Evolutionary conservation across 169 alveolate species (phyloP).

Genomic region (Plasmodium sp.): DNA sequence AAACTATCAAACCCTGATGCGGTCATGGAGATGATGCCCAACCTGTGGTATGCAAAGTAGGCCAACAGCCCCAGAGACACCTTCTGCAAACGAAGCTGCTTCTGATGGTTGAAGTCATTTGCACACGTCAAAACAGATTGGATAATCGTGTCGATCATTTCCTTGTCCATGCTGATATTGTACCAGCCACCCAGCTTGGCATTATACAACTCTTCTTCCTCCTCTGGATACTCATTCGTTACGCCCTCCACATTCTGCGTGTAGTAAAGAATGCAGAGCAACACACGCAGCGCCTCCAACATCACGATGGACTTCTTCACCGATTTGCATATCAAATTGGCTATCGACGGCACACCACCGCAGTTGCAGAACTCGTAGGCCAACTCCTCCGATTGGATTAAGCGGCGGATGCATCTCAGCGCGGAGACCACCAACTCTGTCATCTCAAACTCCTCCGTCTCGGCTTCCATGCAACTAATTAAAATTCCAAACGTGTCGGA

Average conservation of each 20-base stretch:
- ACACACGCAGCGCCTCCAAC: conserved; percentile 88
- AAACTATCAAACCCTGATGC: conserved; percentile 80
- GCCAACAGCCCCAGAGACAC: conserved; percentile 78
- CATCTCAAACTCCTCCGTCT: conserved; percentile 84
- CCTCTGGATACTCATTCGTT: conserved; percentile 81
- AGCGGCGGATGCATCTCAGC: conserved; percentile 89
- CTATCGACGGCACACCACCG: conserved; percentile 90
- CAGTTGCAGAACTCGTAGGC: conserved; percentile 91
- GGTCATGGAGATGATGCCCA: conserved; percentile 81
- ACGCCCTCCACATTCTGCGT: conserved; percentile 83
- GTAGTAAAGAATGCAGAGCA: conserved; percentile 84
- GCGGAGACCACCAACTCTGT: conserved; percentile 89
- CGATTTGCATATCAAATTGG: conserved; percentile 85
- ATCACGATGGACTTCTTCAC: conserved; percentile 88
- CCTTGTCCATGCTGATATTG: conserved; percentile 84
- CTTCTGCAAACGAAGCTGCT: conserved; percentile 83
- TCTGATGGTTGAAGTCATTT: conserved; percentile 58
- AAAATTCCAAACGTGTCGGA: conserved; percentile 89
- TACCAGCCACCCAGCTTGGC: conserved; percentile 81
- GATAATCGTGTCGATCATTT: conserved; percentile 77
- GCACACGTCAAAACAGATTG: conserved; percentile 78
- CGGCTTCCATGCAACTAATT: conserved; percentile 84
- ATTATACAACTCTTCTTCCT: conserved; percentile 74
- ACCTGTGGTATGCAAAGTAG: conserved; percentile 83
- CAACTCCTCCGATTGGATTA: conserved; percentile 87